Conservation (phyloP, 2,329 filamentous ascomycete species). For the Colletotrichum musae region DNA sequence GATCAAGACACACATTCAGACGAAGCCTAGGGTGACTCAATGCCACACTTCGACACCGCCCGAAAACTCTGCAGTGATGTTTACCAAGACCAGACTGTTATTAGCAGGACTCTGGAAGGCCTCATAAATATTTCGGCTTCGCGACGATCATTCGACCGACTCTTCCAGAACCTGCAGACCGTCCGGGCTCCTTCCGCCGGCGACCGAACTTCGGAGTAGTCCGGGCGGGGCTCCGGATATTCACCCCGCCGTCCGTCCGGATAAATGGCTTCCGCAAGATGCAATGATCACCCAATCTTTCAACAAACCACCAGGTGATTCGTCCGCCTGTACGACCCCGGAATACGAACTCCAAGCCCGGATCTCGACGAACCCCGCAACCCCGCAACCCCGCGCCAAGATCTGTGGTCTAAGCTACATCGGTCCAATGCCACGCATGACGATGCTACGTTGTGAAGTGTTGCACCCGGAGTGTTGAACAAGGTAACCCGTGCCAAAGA, state of each 20-base stretch:
- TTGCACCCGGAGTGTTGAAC: neutral
- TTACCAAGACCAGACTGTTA: neutral
- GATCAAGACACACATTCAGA: neutral
- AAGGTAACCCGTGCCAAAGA: neutral
- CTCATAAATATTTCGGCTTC: too few relatives aligned
- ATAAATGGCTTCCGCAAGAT: neutral
- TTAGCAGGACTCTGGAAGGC: too few relatives aligned
- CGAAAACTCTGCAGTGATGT: neutral
- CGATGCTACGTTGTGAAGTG: neutral
- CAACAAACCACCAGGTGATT: neutral
- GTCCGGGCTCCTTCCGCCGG: neutral
- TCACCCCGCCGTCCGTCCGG: neutral
- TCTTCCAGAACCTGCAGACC: too few relatives aligned
- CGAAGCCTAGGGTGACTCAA: neutral
- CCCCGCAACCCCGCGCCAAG: slow-evolving; percentile 13
- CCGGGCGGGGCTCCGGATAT: neutral
- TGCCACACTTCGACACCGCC: neutral
- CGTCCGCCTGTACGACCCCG: slow-evolving; percentile 1
- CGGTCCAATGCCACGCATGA: neutral
- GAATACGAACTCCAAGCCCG: neutral
- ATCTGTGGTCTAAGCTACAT: neutral
- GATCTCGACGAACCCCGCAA: neutral
- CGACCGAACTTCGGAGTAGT: neutral
- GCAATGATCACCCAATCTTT: neutral
- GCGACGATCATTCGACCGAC: too few relatives aligned